Evolutionary conservation across 1,139 yeast species (phyloP).

Genomic region (Arxiozyma slooffiae): DNA sequence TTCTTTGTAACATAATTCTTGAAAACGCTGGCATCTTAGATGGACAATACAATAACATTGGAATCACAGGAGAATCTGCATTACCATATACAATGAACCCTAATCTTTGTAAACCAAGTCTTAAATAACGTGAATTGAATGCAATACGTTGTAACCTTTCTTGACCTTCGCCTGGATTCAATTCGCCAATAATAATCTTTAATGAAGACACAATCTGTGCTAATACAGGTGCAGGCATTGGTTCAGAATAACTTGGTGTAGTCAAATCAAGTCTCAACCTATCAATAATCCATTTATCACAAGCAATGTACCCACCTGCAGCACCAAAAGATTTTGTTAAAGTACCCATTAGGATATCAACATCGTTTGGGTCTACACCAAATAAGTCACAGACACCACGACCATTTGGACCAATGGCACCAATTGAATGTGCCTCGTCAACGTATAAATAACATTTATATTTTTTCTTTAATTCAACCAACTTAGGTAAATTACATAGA

Average conservation of each 20-base stretch:
- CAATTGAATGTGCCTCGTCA: constrained; percentile 97
- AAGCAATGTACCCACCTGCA: constrained; percentile 94
- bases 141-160: constrained; percentile 90
- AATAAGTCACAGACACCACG: constrained; percentile 93
- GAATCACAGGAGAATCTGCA: constrained; percentile 94
- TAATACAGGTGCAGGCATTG: constrained; percentile 82
- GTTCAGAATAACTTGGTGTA: constrained; percentile 70
- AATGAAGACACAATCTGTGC: constrained; percentile 80
- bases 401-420: constrained; percentile 92
- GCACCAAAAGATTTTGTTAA: constrained; percentile 97
- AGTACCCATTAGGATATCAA: constrained; percentile 94
- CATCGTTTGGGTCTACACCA: constrained; percentile 59
- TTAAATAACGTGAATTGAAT: constrained; percentile 84
- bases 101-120: constrained; percentile 79
- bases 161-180: constrained; percentile 87
- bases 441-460: constrained; percentile 85
- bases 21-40: constrained; percentile 91
- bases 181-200: constrained; percentile 65
- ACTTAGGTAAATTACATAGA: constrained; percentile 70
- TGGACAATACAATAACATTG: constrained; percentile 77
- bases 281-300: constrained; percentile 56
- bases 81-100: constrained; percentile 93
- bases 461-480: constrained; percentile 67
- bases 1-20: constrained; percentile 64
- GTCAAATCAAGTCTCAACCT: constrained; percentile 63